These are phyloP conservation scores for Hanseniaspora thailandica DNA, from an alignment of 805 yeast species.

Conservation along the genomic window DNA sequence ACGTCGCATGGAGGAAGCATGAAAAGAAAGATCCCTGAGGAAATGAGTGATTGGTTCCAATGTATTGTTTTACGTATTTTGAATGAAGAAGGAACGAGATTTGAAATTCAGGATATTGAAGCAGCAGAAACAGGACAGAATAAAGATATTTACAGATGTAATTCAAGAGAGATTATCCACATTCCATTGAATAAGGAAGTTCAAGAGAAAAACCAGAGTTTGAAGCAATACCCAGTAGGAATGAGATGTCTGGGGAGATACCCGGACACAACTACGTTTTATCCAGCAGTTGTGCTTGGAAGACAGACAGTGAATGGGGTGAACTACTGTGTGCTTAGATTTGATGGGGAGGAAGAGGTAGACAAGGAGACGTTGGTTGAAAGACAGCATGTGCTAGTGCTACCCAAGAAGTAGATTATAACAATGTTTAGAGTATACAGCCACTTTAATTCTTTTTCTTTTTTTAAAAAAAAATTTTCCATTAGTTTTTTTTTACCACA, in stretches of 20 bases:
- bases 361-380: constrained; percentile 91
- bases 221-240: constrained; percentile 56
- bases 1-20: constrained; percentile 13
- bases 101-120: constrained; percentile 94
- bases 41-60: constrained; percentile 86
- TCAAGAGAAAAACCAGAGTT: constrained; percentile 19
- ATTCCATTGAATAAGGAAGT: constrained; percentile 42
- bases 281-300: constrained; percentile 84
- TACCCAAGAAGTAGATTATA: constrained; percentile 37
- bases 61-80: constrained; percentile 69
- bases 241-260: constrained; percentile 81
- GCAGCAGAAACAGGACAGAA: constrained; percentile 88
- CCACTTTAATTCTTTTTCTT: background rate
- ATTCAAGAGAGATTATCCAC: constrained; percentile 63
- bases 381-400: constrained; percentile 70
- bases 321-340: constrained; percentile 54
- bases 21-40: constrained; percentile 36
- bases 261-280: constrained; percentile 95
- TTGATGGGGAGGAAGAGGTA: constrained; percentile 95
- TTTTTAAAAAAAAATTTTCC: background rate
- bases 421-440: too few relatives aligned
- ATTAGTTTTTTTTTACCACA: too few relatives aligned
- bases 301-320: constrained; percentile 40
- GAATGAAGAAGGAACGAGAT: constrained; percentile 60
- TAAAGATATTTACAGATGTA: constrained; percentile 75